A percentile compares a stretch with the other conserved stretches of the same genome.
Evolutionary conservation across 1,284 basidiomycete species (phyloP).

Genomic region (Acaromyces ingoldii): DNA sequence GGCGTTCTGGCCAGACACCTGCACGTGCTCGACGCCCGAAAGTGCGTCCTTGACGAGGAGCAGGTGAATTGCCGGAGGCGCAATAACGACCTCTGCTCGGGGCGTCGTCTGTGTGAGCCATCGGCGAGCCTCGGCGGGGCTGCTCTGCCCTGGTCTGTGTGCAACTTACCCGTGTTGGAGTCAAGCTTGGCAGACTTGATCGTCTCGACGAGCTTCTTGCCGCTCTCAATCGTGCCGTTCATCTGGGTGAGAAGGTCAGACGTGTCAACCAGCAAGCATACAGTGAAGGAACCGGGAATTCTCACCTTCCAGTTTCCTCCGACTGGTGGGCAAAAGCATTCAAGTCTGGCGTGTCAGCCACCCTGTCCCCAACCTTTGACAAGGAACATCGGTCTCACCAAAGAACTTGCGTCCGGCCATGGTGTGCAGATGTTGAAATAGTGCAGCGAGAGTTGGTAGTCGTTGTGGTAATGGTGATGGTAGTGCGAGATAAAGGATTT

Average conservation of each 20-base stretch:
- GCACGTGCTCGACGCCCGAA: constrained; percentile 18
- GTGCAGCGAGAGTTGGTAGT: neutral
- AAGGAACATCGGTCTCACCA: neutral
- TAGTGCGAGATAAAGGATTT: neutral
- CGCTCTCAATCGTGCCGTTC: constrained; percentile 49
- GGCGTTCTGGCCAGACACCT: constrained; percentile 83
- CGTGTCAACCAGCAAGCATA: constrained; percentile 8
- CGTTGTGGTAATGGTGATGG: neutral
- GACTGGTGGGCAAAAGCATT: neutral
- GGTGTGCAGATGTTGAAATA: neutral
- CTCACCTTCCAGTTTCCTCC: constrained; percentile 7
- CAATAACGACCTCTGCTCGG: constrained; percentile 42
- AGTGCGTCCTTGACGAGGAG: constrained; percentile 40
- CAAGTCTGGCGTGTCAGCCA: neutral
- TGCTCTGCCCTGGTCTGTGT: neutral
- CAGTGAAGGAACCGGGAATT: neutral
- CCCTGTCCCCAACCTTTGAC: neutral
- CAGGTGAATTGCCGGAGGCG: constrained; percentile 48
- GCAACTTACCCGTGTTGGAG: constrained; percentile 31
- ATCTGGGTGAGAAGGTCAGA: constrained; percentile 22
- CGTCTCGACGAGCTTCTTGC: constrained; percentile 39
- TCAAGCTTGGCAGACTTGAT: constrained; percentile 43
- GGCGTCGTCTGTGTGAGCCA: neutral
- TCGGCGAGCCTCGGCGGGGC: neutral
- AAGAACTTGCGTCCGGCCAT: constrained; percentile 10